Conservation (phyloP, 805 yeast genomes). For the Clavispora asparagi region DNA sequence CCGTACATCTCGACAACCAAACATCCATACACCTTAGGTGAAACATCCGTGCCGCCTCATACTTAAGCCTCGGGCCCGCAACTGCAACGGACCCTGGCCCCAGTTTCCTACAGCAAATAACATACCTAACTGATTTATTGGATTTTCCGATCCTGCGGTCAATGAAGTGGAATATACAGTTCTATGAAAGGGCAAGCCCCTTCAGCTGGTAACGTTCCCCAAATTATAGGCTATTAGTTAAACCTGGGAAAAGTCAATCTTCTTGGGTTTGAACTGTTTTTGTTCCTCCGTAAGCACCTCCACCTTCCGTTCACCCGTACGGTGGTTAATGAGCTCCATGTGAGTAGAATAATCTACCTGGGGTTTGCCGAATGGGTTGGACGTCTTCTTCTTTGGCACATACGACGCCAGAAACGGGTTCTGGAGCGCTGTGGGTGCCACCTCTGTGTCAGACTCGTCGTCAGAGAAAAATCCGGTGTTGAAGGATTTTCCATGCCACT, state of each 20-base stretch:
- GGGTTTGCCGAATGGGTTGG: slow-evolving; percentile 24
- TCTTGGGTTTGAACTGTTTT: slow-evolving; percentile 34
- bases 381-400: slow-evolving; percentile 4
- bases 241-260: slow-evolving; percentile 22
- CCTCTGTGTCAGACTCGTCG: slow-evolving; percentile 16
- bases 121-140: neutral
- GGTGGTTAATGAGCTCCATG: slow-evolving; percentile 36
- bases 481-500: slow-evolving; percentile 36
- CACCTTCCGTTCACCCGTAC: slow-evolving; percentile 35
- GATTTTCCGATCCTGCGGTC: neutral
- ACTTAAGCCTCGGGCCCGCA: too few relatives aligned
- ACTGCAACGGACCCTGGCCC: too few relatives aligned
- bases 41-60: neutral
- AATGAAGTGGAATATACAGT: neutral
- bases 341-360: slow-evolving; percentile 30
- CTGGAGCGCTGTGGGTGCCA: slow-evolving; percentile 10
- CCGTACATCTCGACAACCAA: neutral
- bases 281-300: slow-evolving; percentile 25
- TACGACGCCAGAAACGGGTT: slow-evolving; percentile 4
- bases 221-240: neutral
- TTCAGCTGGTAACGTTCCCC: too few relatives aligned
- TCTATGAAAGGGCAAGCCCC: neutral
- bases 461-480: slow-evolving; percentile 26
- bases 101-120: too few relatives aligned
- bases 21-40: neutral